phyloP scores from a whole-genome alignment of 805 yeast species.

The Lachancea mirantina region DNA sequence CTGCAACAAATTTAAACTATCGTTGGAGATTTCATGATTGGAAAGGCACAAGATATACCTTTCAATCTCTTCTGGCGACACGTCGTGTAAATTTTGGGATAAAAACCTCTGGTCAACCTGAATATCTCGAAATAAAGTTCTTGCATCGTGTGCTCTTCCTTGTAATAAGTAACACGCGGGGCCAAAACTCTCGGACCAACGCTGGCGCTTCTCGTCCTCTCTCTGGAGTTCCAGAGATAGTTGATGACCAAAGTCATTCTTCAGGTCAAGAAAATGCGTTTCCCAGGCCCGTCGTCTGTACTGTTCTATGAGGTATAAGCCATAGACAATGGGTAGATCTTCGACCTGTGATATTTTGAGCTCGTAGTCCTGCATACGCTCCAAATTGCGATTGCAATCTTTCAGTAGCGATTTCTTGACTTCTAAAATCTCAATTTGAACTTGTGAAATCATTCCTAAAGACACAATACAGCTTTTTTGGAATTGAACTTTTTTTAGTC shows the following conservation, averaged over 20 bases:
- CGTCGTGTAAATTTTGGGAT: background rate
- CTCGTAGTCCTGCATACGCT: constrained; percentile 19
- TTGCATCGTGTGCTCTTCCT: no score
- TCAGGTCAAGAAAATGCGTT: constrained; percentile 22
- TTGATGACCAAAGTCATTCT: no score
- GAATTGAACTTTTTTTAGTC: constrained; percentile 29
- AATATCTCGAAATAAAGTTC: constrained; percentile 9
- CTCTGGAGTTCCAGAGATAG: constrained; percentile 54
- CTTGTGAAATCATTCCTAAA: constrained; percentile 30
- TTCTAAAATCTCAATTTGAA: constrained; percentile 34
- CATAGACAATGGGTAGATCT: constrained; percentile 67
- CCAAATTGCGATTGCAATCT: constrained; percentile 29
- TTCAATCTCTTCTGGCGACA: constrained; percentile 26
- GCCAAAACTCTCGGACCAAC: constrained; percentile 63
- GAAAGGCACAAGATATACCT: constrained; percentile 35
- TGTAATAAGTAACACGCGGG: no score
- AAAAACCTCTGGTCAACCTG: background rate
- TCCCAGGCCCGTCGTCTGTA: constrained; percentile 55
- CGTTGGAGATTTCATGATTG: constrained; percentile 24
- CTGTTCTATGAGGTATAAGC: constrained; percentile 56
- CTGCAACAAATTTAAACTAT: constrained; percentile 31
- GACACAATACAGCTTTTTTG: constrained; percentile 27
- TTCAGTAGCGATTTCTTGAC: constrained; percentile 27
- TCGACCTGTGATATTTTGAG: constrained; percentile 36
- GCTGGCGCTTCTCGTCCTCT: constrained; percentile 47